phyloP scores from a whole-genome alignment of 2,329 filamentous ascomycete species.

The Alternaria arborescens region DNA sequence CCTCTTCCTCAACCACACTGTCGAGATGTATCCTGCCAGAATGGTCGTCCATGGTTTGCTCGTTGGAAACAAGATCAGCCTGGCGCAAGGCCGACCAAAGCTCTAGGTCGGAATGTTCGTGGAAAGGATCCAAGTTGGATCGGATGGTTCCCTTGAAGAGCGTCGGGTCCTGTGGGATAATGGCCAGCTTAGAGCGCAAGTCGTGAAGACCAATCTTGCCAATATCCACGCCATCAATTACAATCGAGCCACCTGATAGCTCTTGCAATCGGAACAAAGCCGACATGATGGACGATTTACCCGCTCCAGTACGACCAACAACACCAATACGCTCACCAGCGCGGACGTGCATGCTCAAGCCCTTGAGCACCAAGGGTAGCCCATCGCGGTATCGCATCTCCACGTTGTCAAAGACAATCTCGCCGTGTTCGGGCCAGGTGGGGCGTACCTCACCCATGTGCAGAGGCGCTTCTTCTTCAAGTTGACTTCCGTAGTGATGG shows the following conservation, averaged over 20 bases:
- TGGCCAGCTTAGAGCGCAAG: constrained; percentile 77
- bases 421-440: constrained; percentile 86
- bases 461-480: constrained; percentile 89
- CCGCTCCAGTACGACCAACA: constrained; percentile 81
- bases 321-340: constrained; percentile 83
- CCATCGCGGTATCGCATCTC: constrained; percentile 62
- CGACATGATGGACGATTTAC: constrained; percentile 85
- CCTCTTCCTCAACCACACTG: constrained; percentile 87
- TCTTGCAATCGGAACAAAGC: constrained; percentile 76
- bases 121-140: constrained; percentile 81
- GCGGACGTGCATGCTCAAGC: constrained; percentile 70
- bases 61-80: constrained; percentile 71
- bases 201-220: constrained; percentile 77
- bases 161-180: constrained; percentile 86
- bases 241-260: constrained; percentile 57
- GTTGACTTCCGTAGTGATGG: constrained; percentile 84
- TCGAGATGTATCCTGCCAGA: constrained; percentile 80
- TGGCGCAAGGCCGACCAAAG: constrained; percentile 81
- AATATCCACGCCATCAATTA: constrained; percentile 65
- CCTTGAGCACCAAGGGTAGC: constrained; percentile 59
- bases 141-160: constrained; percentile 83
- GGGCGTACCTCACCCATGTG: constrained; percentile 75
- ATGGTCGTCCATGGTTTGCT: constrained; percentile 57
- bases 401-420: constrained; percentile 63
- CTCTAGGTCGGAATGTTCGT: constrained; percentile 78